Evolutionary conservation across 345 rosid genomes (phyloP).

Genomic region (Lepidium didymum): DNA sequence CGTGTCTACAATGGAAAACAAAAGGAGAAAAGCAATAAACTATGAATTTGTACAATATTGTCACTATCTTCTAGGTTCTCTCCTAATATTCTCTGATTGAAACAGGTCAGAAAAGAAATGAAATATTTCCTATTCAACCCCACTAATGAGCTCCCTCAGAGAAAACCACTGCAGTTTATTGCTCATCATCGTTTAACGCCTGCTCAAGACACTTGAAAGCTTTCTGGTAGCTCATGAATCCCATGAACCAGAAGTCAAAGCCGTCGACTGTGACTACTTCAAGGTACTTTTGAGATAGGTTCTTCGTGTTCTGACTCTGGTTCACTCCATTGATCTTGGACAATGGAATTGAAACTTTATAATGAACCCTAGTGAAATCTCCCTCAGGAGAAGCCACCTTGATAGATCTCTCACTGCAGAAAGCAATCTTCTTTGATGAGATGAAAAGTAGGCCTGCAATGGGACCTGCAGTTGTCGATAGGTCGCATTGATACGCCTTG

Average conservation of each 20-base stretch:
- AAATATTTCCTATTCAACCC: conserved; percentile 8
- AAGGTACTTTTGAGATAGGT: conserved; percentile 62
- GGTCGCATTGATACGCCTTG: conserved; percentile 49
- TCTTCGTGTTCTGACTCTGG: conserved; percentile 48
- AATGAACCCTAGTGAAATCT: conserved; percentile 34
- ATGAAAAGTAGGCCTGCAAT: conserved; percentile 52
- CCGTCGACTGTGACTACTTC: conserved; percentile 57
- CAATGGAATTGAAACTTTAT: conserved; percentile 58
- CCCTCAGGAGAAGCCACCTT: conserved; percentile 40
- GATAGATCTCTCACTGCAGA: conserved; percentile 41
- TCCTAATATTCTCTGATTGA: conserved; percentile 19
- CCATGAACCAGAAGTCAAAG: conserved; percentile 94
- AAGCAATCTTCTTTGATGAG: conserved; percentile 34
- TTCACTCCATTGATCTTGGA: conserved; percentile 46
- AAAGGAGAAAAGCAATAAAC: neutral
- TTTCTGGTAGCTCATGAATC: conserved; percentile 65
- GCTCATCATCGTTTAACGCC: conserved; percentile 19
- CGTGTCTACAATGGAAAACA: neutral
- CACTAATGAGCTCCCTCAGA: conserved; percentile 17
- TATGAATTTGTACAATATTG: conserved; percentile 17
- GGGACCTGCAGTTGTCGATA: conserved; percentile 58
- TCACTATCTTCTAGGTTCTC: conserved; percentile 6
- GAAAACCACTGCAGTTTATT: conserved; percentile 13
- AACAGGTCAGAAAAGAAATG: conserved; percentile 3
- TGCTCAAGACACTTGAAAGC: conserved; percentile 53